Percentiles rank a stretch among this genome's conserved stretches.
These are phyloP conservation scores for Pseudoturritis turrita DNA, from an alignment of 345 rosid species.

Conservation along the genomic window DNA sequence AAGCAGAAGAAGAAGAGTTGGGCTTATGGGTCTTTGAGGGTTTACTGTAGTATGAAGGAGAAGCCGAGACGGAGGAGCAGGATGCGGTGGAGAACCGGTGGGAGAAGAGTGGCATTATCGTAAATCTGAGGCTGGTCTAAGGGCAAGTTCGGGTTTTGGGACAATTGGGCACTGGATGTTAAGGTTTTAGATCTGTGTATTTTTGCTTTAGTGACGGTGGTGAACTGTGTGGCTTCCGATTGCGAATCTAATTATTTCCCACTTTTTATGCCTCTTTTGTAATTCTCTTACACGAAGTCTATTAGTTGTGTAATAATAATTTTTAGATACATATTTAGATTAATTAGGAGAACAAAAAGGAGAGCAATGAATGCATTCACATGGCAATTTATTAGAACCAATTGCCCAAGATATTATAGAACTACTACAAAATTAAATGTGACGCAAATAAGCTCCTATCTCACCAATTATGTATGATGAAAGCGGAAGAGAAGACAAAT, in stretches of 20 bases:
- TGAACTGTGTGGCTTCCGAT: slow-evolving; percentile 5
- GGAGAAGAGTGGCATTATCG: slow-evolving; percentile 47
- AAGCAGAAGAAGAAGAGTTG: slow-evolving; percentile 6
- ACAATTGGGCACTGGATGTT: not conserved
- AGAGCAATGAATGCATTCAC: slow-evolving; percentile 26
- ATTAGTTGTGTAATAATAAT: not conserved
- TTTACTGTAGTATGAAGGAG: slow-evolving; percentile 44
- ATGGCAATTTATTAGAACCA: slow-evolving; percentile 14
- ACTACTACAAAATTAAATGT: slow-evolving; percentile 10
- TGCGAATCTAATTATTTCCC: slow-evolving; percentile 31
- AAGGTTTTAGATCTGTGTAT: slow-evolving; percentile 18
- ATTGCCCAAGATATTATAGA: slow-evolving; percentile 1
- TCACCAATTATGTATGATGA: too few relatives aligned
- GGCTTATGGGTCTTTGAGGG: slow-evolving; percentile 42
- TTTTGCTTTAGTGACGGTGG: slow-evolving; percentile 24
- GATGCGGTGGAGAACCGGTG: slow-evolving; percentile 43
- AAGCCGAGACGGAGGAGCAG: slow-evolving; percentile 27
- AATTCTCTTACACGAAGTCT: not conserved
- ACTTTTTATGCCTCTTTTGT: slow-evolving; percentile 19
- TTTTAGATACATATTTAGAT: not conserved
- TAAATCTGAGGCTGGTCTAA: slow-evolving; percentile 1
- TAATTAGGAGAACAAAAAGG: not conserved
- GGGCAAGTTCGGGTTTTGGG: slow-evolving; percentile 17
- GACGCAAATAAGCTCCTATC: not conserved
- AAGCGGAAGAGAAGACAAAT: too few relatives aligned